Evolutionary conservation across 2,329 filamentous ascomycete genomes (phyloP).

Genomic region (Pseudocercospora eumusae): DNA sequence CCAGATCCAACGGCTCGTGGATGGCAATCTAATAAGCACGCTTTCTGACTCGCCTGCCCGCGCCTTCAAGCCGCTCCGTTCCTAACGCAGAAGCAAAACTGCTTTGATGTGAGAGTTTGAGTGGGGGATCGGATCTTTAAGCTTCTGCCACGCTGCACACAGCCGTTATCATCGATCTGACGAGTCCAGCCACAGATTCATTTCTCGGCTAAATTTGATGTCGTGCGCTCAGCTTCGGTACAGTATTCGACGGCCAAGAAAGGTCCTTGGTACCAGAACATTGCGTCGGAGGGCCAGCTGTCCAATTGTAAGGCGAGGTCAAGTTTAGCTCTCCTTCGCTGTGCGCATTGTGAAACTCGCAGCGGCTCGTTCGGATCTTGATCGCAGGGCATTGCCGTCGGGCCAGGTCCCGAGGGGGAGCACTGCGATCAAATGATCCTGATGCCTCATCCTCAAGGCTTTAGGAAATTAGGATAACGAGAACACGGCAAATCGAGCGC

Average conservation of each 20-base stretch:
- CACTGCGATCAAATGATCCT: no score
- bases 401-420: no score
- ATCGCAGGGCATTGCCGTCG: no score
- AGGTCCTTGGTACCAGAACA: not conserved
- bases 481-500: no score
- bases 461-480: no score
- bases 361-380: not conserved
- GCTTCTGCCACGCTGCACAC: constrained; percentile 7
- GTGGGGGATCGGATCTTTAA: not conserved
- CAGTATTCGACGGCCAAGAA: not conserved
- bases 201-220: constrained; percentile 1
- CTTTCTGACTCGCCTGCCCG: not conserved
- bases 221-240: not conserved
- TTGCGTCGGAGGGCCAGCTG: not conserved
- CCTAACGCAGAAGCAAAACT: not conserved
- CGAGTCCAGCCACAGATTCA: not conserved
- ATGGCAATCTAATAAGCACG: not conserved
- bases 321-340: not conserved
- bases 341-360: not conserved
- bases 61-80: not conserved
- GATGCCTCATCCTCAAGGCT: no score
- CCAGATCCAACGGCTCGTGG: not conserved
- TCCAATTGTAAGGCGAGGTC: not conserved
- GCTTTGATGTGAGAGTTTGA: not conserved
- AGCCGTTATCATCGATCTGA: constrained; percentile 9